A percentile compares a stretch with the other conserved stretches of the same genome.
Conservation (phyloP, 192 early-diverging fungal species). For the Coemansia sp. region DNA sequence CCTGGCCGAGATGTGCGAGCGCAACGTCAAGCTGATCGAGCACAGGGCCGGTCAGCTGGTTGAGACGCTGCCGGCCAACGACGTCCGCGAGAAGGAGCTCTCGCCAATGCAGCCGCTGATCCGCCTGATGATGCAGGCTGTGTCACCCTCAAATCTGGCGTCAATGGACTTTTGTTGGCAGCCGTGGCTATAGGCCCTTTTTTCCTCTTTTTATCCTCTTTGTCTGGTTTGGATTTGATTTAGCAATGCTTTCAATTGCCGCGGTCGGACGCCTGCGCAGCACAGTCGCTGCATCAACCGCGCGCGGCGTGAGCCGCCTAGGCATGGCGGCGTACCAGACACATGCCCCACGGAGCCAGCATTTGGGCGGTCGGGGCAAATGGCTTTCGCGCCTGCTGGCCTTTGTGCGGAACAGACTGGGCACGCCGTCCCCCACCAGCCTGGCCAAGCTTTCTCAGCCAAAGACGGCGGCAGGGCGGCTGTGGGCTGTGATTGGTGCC, state of each 20-base stretch:
- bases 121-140: constrained; percentile 85
- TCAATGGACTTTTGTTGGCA: constrained; percentile 94
- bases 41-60: constrained; percentile 31
- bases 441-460: no score
- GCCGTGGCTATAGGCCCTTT: constrained; percentile 65
- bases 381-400: constrained; percentile 23
- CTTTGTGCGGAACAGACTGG: constrained; percentile 18
- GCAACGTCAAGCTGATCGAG: constrained; percentile 41
- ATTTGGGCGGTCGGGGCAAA: constrained; percentile 5
- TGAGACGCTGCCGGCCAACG: constrained; percentile 31
- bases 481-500: constrained; percentile 6
- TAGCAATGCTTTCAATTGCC: constrained; percentile 21
- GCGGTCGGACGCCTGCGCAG: constrained; percentile 8
- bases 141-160: constrained; percentile 86
- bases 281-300: background rate
- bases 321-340: constrained; percentile 29
- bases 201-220: background rate
- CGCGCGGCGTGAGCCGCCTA: background rate
- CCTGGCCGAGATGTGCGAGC: constrained; percentile 45
- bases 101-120: constrained; percentile 73
- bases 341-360: constrained; percentile 9
- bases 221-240: background rate
- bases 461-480: constrained; percentile 16
- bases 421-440: background rate
- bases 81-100: constrained; percentile 33